A percentile compares a stretch with the other conserved stretches of the same genome.
These are phyloP conservation scores for Musa troglodytarum DNA, from an alignment of 176 grass and related monocot genomes.

Conservation along the genomic window DNA sequence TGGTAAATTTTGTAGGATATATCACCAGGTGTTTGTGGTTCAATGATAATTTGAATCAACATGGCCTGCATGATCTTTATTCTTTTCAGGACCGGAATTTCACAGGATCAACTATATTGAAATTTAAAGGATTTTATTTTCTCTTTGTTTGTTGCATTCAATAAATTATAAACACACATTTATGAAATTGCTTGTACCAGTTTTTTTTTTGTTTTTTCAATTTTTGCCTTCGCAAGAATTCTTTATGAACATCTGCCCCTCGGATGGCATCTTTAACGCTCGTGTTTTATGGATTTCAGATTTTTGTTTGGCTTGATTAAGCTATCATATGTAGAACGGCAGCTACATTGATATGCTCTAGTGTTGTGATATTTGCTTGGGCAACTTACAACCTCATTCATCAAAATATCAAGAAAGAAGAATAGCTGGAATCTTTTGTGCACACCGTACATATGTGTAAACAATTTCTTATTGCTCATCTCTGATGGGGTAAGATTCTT, in stretches of 20 bases:
- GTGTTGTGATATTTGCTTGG: not conserved
- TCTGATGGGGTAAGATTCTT: not conserved
- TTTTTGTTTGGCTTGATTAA: not conserved
- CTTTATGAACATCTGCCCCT: not conserved
- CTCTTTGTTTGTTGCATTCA: too few species aligned
- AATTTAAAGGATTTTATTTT: too few species aligned
- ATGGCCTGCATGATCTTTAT: too few species aligned
- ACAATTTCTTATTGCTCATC: not conserved
- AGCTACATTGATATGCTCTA: conserved; percentile 1
- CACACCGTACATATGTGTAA: not conserved
- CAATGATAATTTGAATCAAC: too few species aligned
- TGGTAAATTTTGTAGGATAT: too few species aligned
- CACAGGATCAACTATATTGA: not conserved
- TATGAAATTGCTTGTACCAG: too few species aligned
- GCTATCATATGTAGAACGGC: not conserved
- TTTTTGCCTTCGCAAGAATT: not conserved
- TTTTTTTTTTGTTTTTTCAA: too few species aligned
- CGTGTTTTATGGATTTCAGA: not conserved
- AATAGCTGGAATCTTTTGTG: not conserved
- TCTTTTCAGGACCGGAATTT: not conserved
- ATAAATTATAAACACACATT: too few species aligned
- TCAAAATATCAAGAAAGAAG: conserved; percentile 1
- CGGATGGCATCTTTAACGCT: not conserved
- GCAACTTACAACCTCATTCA: not conserved
- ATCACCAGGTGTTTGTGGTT: too few species aligned